These are phyloP conservation scores for Pseudoperonospora humuli DNA, from an alignment of 352 stramenopile species.

Conservation along the genomic window DNA sequence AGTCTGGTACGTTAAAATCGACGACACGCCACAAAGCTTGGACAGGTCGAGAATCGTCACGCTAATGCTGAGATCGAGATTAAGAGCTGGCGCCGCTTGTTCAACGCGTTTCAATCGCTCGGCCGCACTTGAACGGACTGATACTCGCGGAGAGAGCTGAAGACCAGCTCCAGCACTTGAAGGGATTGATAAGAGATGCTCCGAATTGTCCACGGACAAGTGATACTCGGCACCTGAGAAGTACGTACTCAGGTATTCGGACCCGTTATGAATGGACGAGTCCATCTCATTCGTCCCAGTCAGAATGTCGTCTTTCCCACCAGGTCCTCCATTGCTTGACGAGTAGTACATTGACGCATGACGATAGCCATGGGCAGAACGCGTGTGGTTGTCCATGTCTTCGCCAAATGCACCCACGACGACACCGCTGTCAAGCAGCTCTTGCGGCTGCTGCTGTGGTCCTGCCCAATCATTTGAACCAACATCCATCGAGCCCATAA, in stretches of 20 bases:
- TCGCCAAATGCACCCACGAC: slow-evolving; percentile 29
- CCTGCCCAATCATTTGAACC: slow-evolving; percentile 39
- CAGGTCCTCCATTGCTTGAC: slow-evolving; percentile 9
- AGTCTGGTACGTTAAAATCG: slow-evolving; percentile 62
- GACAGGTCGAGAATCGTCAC: slow-evolving; percentile 71
- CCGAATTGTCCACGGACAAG: slow-evolving; percentile 57
- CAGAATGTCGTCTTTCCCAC: slow-evolving; percentile 21
- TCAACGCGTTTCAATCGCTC: slow-evolving; percentile 46
- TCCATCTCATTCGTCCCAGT: slow-evolving; percentile 32
- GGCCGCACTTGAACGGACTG: slow-evolving; percentile 21
- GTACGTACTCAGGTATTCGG: slow-evolving; percentile 68
- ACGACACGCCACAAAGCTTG: slow-evolving; percentile 63
- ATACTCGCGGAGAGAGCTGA: slow-evolving; percentile 41
- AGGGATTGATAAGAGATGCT: slow-evolving; percentile 55
- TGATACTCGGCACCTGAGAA: slow-evolving; percentile 64
- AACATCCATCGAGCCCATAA: slow-evolving; percentile 50
- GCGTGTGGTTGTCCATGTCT: slow-evolving; percentile 22
- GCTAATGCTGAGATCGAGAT: slow-evolving; percentile 61
- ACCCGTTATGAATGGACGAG: slow-evolving; percentile 52
- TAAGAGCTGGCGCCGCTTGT: slow-evolving; percentile 32
- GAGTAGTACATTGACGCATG: slow-evolving; percentile 38
- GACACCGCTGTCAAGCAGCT: slow-evolving; percentile 23
- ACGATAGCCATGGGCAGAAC: slow-evolving; percentile 20
- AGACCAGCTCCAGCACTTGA: slow-evolving; percentile 25
- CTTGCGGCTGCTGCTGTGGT: slow-evolving; percentile 26